Evolutionary conservation across 352 stramenopile species (phyloP).

Genomic region (Pythium rishiriense): DNA sequence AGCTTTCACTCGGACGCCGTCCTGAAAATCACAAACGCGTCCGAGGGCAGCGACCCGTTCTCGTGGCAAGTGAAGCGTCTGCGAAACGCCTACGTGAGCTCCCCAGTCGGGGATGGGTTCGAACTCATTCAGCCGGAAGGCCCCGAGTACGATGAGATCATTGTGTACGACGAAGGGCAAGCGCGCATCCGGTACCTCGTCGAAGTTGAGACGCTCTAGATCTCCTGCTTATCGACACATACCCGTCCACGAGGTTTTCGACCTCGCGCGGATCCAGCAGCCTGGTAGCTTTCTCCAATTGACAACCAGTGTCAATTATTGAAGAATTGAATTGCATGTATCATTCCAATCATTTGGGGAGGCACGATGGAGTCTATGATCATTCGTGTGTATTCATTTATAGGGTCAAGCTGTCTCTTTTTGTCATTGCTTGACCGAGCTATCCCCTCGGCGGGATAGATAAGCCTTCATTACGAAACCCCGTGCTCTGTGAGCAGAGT

Average conservation of each 20-base stretch:
- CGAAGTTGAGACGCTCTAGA: conserved; percentile 51
- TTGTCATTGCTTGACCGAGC: background rate
- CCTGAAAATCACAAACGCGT: conserved; percentile 27
- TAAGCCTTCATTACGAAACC: background rate
- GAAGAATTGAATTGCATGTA: conserved; percentile 10
- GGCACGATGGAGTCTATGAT: background rate
- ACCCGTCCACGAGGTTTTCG: no score
- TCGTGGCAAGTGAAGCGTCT: conserved; percentile 54
- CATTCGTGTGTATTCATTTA: conserved; percentile 22
- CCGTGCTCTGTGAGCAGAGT: background rate
- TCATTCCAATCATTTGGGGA: background rate
- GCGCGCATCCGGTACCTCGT: conserved; percentile 77
- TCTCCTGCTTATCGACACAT: no score
- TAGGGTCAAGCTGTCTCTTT: background rate
- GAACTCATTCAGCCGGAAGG: conserved; percentile 14
- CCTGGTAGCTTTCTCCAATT: no score
- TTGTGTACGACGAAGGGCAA: conserved; percentile 78
- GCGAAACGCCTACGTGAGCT: conserved; percentile 39
- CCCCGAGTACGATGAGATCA: conserved; percentile 56
- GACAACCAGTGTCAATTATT: no score
- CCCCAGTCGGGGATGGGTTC: conserved; percentile 29
- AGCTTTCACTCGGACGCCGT: conserved; percentile 23
- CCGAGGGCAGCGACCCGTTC: conserved; percentile 16
- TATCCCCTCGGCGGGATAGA: background rate
- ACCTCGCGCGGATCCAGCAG: no score